A percentile compares a stretch with the other conserved stretches of the same genome.
Conservation (phyloP, 148 eudicot genomes). For the Euryodendron excelsum region DNA sequence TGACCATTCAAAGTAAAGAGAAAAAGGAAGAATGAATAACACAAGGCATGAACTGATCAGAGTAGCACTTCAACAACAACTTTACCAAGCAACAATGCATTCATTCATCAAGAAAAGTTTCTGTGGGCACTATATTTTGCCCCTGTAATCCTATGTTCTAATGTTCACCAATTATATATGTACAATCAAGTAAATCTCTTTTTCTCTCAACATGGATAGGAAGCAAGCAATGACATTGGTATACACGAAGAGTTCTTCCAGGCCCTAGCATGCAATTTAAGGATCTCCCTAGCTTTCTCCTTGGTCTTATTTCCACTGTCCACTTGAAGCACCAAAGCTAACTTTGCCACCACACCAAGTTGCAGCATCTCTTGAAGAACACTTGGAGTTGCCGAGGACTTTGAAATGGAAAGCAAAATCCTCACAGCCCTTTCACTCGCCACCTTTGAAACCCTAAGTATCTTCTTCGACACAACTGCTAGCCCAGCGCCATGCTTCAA, state of each 20-base stretch:
- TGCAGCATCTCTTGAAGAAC: conserved; percentile 67
- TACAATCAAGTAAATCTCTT: neutral
- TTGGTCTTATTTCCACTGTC: conserved; percentile 65
- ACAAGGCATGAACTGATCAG: neutral
- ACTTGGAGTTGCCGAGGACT: conserved; percentile 32
- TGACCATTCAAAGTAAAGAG: neutral
- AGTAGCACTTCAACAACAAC: neutral
- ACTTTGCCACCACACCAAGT: conserved; percentile 63
- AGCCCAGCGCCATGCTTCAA: conserved; percentile 59
- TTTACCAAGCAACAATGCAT: neutral
- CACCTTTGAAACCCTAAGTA: conserved; percentile 57
- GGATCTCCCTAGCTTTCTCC: conserved; percentile 59
- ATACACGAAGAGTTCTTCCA: conserved; percentile 60
- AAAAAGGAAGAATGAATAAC: neutral
- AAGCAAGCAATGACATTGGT: conserved; percentile 26
- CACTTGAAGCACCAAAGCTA: conserved; percentile 68
- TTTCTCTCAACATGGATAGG: conserved; percentile 15
- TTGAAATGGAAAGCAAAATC: conserved; percentile 42
- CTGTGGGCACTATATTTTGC: neutral
- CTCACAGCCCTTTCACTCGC: conserved; percentile 62
- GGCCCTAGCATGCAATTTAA: conserved; percentile 54
- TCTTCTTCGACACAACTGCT: conserved; percentile 70
- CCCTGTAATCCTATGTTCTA: neutral
- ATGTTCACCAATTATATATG: neutral
- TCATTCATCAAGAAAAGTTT: neutral